These are phyloP conservation scores for Botrytis hyacinthi DNA, from an alignment of 2,329 filamentous ascomycete genomes.

Conservation along the genomic window DNA sequence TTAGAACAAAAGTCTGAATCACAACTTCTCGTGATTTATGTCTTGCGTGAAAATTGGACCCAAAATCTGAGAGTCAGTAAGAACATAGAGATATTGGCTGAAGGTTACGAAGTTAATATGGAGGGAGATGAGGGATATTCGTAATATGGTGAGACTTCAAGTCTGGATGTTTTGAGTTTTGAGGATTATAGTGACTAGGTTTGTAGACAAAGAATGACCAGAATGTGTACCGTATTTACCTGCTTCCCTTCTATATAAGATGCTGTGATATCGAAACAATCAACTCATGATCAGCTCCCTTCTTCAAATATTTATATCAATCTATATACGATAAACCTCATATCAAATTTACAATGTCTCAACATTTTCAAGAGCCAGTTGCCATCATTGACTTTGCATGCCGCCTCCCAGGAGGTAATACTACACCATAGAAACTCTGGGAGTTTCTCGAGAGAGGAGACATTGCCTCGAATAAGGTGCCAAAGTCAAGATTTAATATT, in stretches of 20 bases:
- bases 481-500: conserved; percentile 67
- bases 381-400: conserved; percentile 43
- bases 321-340: neutral
- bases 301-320: neutral
- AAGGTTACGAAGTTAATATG: neutral
- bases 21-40: neutral
- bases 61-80: neutral
- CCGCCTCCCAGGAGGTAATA: conserved; percentile 41
- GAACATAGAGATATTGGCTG: neutral
- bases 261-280: neutral
- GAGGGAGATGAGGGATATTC: neutral
- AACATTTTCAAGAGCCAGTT: conserved; percentile 38
- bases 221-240: neutral
- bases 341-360: neutral
- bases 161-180: neutral
- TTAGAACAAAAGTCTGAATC: neutral
- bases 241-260: neutral
- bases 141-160: neutral
- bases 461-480: conserved; percentile 61
- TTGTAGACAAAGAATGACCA: neutral
- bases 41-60: neutral
- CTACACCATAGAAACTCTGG: conserved; percentile 39
- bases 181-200: neutral
- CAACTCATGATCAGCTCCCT: neutral
- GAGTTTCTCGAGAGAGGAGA: conserved; percentile 61